Evolutionary conservation across 2,329 filamentous ascomycete species (phyloP).

Genomic region (Colletotrichum simmondsii): DNA sequence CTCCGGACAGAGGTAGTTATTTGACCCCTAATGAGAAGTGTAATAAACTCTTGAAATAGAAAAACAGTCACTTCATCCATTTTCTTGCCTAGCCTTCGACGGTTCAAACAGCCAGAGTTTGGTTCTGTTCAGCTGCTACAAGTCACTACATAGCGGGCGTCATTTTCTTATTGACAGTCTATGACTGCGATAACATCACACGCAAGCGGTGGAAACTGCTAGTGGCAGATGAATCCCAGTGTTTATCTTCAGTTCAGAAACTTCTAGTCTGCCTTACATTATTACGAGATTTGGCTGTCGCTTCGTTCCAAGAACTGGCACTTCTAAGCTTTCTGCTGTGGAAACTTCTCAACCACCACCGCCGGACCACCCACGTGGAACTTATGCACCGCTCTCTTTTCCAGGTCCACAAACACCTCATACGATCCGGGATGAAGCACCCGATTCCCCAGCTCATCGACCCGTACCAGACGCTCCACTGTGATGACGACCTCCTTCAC

Average conservation of each 20-base stretch:
- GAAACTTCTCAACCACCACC: constrained; percentile 17
- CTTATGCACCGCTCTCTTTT: neutral
- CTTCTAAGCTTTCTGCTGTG: constrained; percentile 1
- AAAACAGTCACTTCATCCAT: neutral
- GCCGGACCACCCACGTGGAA: neutral
- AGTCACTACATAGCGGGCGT: too few species aligned
- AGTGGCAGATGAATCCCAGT: neutral
- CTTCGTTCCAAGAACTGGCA: neutral
- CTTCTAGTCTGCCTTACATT: neutral
- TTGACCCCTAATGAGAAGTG: neutral
- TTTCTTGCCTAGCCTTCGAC: neutral
- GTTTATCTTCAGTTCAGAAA: accelerated
- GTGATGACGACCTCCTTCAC: constrained; percentile 53
- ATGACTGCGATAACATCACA: neutral
- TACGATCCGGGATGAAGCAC: constrained; percentile 67
- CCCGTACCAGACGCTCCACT: constrained; percentile 60
- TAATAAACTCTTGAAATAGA: neutral
- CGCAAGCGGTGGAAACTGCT: neutral
- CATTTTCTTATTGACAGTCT: neutral
- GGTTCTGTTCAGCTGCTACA: neutral
- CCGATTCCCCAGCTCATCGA: constrained; percentile 59
- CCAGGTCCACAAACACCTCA: constrained; percentile 55
- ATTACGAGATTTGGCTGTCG: too few species aligned
- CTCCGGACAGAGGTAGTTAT: neutral
- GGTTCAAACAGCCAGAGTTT: neutral